Percentiles rank a stretch among this genome's conserved stretches.
phyloP scores from a whole-genome alignment of 148 eudicot species.

The Dianthus caryophyllus region DNA sequence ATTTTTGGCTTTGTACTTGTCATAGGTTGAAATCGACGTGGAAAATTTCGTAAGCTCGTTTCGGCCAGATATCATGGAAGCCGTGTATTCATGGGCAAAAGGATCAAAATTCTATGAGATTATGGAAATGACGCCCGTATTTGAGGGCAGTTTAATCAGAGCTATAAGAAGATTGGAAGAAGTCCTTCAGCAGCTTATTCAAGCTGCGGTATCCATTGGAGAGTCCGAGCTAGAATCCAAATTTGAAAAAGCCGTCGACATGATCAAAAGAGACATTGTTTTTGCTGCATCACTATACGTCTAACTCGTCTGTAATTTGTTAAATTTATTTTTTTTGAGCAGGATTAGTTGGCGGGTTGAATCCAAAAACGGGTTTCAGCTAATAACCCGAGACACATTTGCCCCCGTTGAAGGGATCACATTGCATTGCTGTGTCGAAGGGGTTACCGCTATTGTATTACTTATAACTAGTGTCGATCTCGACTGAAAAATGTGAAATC shows the following conservation, averaged over 20 bases:
- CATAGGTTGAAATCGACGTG: constrained; percentile 81
- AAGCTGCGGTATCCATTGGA: constrained; percentile 87
- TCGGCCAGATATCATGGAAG: constrained; percentile 92
- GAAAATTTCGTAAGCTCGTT: constrained; percentile 85
- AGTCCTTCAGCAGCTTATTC: constrained; percentile 89
- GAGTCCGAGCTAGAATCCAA: constrained; percentile 78
- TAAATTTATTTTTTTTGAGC: not conserved
- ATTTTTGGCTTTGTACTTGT: not conserved
- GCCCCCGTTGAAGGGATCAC: no score
- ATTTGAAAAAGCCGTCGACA: constrained; percentile 84
- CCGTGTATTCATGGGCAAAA: constrained; percentile 86
- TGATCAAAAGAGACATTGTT: constrained; percentile 92
- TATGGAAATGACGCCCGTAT: constrained; percentile 87
- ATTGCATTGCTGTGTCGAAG: no score
- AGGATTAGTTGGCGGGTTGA: not conserved
- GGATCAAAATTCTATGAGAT: constrained; percentile 90
- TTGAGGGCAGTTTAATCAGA: constrained; percentile 90
- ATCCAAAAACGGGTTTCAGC: not conserved
- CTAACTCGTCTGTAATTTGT: constrained; percentile 22
- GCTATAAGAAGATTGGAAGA: constrained; percentile 96
- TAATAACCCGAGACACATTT: no score
- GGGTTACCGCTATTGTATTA: no score
- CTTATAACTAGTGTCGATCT: no score
- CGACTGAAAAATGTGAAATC: no score
- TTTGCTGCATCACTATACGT: constrained; percentile 94